Conservation (phyloP, 176 grass and related monocot species). For the Ampelocalamus luodianensis region DNA sequence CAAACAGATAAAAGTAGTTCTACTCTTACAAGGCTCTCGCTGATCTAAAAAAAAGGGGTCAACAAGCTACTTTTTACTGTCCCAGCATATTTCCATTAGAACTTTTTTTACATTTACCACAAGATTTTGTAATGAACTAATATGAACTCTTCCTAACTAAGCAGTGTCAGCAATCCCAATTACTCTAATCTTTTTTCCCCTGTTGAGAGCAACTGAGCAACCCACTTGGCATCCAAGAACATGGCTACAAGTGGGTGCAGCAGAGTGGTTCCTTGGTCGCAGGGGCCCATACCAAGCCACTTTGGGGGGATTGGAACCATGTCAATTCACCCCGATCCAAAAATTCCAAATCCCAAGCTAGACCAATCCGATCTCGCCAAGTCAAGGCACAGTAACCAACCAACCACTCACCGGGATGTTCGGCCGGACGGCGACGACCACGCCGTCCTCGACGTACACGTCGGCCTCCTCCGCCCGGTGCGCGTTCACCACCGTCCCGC, state of each 20-base stretch:
- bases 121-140: background rate
- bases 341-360: background rate
- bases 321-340: conserved; percentile 2
- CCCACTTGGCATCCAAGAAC: conserved; percentile 23
- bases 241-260: conserved; percentile 6
- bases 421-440: conserved; percentile 73
- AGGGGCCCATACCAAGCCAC: background rate
- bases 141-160: background rate
- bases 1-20: background rate
- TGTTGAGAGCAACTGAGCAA: background rate
- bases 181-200: background rate
- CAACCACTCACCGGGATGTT: conserved; percentile 69
- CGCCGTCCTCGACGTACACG: conserved; percentile 90
- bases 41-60: background rate
- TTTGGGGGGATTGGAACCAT: background rate
- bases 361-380: background rate
- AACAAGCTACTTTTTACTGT: background rate
- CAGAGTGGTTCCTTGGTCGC: conserved; percentile 1
- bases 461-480: conserved; percentile 74
- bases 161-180: conserved; percentile 2
- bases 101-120: background rate
- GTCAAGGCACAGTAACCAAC: background rate
- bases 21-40: background rate
- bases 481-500: conserved; percentile 94
- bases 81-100: background rate